Percentiles rank a stretch among this genome's conserved stretches.
Conservation (phyloP, 495 filamentous ascomycete genomes). For the Xylaria palmicola region DNA sequence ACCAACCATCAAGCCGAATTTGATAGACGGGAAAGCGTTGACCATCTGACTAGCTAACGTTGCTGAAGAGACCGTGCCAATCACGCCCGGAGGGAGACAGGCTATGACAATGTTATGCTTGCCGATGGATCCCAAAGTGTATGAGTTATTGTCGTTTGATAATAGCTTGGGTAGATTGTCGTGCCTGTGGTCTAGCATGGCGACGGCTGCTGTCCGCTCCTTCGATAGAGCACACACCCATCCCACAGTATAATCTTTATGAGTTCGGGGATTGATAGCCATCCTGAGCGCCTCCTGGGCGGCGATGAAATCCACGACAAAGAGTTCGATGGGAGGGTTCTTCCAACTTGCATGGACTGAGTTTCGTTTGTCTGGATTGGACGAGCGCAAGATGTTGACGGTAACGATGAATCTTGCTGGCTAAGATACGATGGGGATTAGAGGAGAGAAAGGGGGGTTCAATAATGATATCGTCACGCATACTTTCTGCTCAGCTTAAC, state of each 20-base stretch:
- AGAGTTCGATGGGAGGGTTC: neutral
- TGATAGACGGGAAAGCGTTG: slow-evolving; percentile 34
- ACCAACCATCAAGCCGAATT: slow-evolving; percentile 44
- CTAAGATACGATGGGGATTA: too few relatives aligned
- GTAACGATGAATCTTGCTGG: too few relatives aligned
- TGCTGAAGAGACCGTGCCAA: slow-evolving; percentile 31
- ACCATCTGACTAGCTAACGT: slow-evolving; percentile 36
- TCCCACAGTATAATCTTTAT: slow-evolving; percentile 44
- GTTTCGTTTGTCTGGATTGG: neutral
- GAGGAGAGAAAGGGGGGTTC: too few relatives aligned
- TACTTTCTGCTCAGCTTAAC: too few relatives aligned
- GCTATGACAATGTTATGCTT: slow-evolving; percentile 45
- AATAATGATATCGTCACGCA: too few relatives aligned
- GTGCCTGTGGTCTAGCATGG: slow-evolving; percentile 45
- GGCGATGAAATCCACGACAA: neutral
- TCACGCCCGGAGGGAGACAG: slow-evolving; percentile 36
- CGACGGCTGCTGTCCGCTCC: slow-evolving; percentile 43
- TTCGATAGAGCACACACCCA: slow-evolving; percentile 48
- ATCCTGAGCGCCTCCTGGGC: neutral
- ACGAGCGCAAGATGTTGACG: too few relatives aligned
- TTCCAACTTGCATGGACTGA: neutral
- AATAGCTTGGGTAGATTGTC: neutral
- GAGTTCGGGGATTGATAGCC: neutral
- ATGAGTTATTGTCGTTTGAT: slow-evolving; percentile 31
- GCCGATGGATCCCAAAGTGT: slow-evolving; percentile 37